Percentiles rank a stretch among this genome's conserved stretches.
Evolutionary conservation across 306 rosid species (phyloP).

Genomic region (Acmispon strigosus): DNA sequence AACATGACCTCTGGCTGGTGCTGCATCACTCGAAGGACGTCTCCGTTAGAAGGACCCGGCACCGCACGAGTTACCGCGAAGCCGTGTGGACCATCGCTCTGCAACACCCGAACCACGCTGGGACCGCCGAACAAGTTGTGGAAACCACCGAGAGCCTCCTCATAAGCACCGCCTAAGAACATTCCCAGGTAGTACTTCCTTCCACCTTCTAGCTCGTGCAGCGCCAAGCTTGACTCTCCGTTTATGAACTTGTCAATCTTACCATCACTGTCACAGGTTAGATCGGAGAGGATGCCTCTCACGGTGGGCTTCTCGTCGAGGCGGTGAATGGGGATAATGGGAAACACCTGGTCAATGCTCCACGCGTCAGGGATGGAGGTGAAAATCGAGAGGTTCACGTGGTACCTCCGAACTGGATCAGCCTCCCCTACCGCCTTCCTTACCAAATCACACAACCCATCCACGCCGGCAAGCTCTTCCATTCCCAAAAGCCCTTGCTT

Average conservation of each 20-base stretch:
- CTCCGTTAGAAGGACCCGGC: conserved; percentile 68
- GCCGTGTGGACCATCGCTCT: conserved; percentile 83
- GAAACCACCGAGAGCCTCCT: conserved; percentile 94
- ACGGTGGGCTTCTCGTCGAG: conserved; percentile 55
- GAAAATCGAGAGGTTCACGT: conserved; percentile 70
- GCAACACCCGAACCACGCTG: conserved; percentile 72
- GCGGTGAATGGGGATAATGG: conserved; percentile 78
- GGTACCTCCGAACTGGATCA: conserved; percentile 56
- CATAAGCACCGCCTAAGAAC: conserved; percentile 96
- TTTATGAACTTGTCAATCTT: conserved; percentile 75
- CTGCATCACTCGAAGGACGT: conserved; percentile 90
- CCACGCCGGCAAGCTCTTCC: conserved; percentile 74
- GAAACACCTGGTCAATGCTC: conserved; percentile 77
- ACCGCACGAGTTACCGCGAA: conserved; percentile 72
- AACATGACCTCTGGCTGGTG: conserved; percentile 93
- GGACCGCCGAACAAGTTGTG: conserved; percentile 91
- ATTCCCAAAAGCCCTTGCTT: conserved; percentile 61
- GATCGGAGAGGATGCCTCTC: conserved; percentile 61
- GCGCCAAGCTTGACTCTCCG: conserved; percentile 67
- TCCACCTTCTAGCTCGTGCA: conserved; percentile 61
- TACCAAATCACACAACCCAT: conserved; percentile 59
- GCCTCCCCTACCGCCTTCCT: conserved; percentile 50
- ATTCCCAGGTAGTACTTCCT: conserved; percentile 67
- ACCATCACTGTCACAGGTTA: conserved; percentile 92
- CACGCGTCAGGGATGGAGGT: conserved; percentile 79